These are phyloP conservation scores for Aspergillus hortae DNA, from an alignment of 2,329 filamentous ascomycete species.

Conservation along the genomic window DNA sequence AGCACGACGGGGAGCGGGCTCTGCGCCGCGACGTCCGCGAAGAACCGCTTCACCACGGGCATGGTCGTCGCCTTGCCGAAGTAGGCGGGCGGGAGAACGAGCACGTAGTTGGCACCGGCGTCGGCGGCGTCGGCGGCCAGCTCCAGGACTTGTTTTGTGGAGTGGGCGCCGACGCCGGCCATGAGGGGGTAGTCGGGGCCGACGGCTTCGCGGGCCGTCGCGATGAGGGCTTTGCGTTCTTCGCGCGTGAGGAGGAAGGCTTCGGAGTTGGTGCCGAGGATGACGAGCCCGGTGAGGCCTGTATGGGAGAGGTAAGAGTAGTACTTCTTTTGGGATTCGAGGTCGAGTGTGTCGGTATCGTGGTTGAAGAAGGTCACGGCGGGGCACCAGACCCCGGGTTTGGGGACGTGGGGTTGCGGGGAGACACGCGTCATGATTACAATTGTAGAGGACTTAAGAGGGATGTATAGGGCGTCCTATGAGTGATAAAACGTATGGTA, in stretches of 20 bases:
- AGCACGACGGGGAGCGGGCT: slow-evolving; percentile 57
- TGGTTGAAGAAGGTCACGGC: slow-evolving; percentile 55
- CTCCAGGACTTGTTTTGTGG: slow-evolving; percentile 61
- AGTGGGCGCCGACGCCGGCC: slow-evolving; percentile 63
- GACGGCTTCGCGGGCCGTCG: slow-evolving; percentile 53
- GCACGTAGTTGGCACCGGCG: slow-evolving; percentile 59
- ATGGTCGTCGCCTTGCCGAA: slow-evolving; percentile 61
- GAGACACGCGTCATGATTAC: slow-evolving; percentile 2
- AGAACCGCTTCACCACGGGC: slow-evolving; percentile 59
- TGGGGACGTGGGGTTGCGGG: slow-evolving; percentile 18
- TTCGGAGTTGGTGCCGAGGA: slow-evolving; percentile 56
- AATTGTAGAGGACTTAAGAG: too few species aligned
- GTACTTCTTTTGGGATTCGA: slow-evolving; percentile 49
- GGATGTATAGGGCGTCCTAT: too few species aligned
- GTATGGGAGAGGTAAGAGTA: slow-evolving; percentile 50
- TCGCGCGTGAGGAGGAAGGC: slow-evolving; percentile 58
- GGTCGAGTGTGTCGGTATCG: slow-evolving; percentile 47
- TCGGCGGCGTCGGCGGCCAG: slow-evolving; percentile 56
- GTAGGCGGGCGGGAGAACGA: slow-evolving; percentile 62
- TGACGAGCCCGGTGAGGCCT: slow-evolving; percentile 51
- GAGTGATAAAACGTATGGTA: neutral
- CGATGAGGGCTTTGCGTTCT: slow-evolving; percentile 56
- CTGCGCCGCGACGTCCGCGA: slow-evolving; percentile 52
- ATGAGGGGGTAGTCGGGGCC: slow-evolving; percentile 56
- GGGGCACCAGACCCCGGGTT: slow-evolving; percentile 49